Evolutionary conservation across 495 filamentous ascomycete species (phyloP), one percentile per base, ranked within the genome.

Genomic region (Podospora sp.): DNA sequence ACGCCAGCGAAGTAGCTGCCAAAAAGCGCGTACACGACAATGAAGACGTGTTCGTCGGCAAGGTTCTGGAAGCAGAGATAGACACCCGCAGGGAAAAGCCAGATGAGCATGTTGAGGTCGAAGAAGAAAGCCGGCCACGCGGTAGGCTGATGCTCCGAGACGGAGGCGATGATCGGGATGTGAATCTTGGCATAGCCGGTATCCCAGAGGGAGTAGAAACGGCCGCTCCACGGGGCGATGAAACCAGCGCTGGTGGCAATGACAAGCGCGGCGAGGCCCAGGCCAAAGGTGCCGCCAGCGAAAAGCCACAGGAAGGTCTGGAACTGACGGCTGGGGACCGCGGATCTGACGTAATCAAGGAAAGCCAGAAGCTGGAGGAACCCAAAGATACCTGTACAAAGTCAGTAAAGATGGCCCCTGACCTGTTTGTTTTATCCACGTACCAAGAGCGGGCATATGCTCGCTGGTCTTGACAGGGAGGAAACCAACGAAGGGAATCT

Each of bases 91-190:
- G 96, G 96, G 87, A 99, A 98, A 62, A 98, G 89, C 94, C 94
- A 99, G 80, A 99, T 97, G 68, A 99, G 84, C 84, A 99, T 87
- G 80, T 96, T 97, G 70, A 99, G 85, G 72, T 99, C 96, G 78
- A 99, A 99, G 82, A 98, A 99, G 87, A 97, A 99, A 36, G 96
- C 93, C 8, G 96, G 96, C 96, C 96, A 99, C n/a, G 96, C 96
- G 26, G 96, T 99, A 14, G 96, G 96, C 78, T 99, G 96, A 84
- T 99, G 96, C 78, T 99, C 96, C 8, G 96, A 99, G 27, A 99
- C 96, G 2, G 95, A 98, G 25, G 96, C 96, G 79, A 99, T 99
- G 74, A 99, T 99, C 36, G 96, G 96, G 76, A 99, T 99, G 72
- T 99, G 96, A 67, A 98, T 96, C 82, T 99, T 99, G 71, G 96